These are phyloP conservation scores for Naematelia aurantialba DNA, from an alignment of 768 basidiomycete species.

Conservation along the genomic window DNA sequence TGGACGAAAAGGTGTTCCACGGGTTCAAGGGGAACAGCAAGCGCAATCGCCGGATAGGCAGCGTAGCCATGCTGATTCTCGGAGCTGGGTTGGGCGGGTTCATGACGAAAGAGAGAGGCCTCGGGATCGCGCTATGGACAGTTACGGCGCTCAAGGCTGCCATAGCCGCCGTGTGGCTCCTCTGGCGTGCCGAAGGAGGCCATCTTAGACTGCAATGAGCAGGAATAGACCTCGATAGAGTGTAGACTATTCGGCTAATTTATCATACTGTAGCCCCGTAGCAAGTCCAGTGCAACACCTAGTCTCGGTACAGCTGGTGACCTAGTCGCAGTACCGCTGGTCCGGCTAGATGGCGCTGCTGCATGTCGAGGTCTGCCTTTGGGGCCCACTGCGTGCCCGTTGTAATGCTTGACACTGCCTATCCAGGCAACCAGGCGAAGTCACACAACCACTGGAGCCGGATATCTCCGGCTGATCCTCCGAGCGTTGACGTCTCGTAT, in stretches of 20 bases:
- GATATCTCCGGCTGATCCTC: too few relatives aligned
- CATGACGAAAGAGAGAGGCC: conserved; percentile 11
- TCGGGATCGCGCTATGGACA: conserved; percentile 14
- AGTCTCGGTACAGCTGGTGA: too few relatives aligned
- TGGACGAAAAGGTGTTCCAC: conserved; percentile 18
- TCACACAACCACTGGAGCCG: too few relatives aligned
- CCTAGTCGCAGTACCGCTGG: too few relatives aligned
- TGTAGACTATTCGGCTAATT: too few relatives aligned
- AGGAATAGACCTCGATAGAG: background rate
- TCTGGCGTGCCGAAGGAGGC: conserved; percentile 12
- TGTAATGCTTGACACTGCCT: too few relatives aligned
- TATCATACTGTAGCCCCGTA: background rate
- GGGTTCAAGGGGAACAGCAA: conserved; percentile 16
- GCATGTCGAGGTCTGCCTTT: too few relatives aligned
- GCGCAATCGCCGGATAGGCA: conserved; percentile 16
- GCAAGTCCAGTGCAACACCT: background rate
- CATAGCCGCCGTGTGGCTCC: conserved; percentile 11
- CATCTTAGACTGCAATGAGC: conserved; percentile 5
- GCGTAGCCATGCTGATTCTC: conserved; percentile 7
- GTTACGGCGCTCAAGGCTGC: conserved; percentile 10
- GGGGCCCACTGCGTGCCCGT: too few relatives aligned
- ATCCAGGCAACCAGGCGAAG: too few relatives aligned
- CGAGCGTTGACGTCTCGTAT: too few relatives aligned
- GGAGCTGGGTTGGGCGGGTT: conserved; percentile 17
- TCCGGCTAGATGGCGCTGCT: too few relatives aligned